A percentile compares a stretch with the other conserved stretches of the same genome.
phyloP scores from a whole-genome alignment of 331 rosid species.

The Malus hybrid region DNA sequence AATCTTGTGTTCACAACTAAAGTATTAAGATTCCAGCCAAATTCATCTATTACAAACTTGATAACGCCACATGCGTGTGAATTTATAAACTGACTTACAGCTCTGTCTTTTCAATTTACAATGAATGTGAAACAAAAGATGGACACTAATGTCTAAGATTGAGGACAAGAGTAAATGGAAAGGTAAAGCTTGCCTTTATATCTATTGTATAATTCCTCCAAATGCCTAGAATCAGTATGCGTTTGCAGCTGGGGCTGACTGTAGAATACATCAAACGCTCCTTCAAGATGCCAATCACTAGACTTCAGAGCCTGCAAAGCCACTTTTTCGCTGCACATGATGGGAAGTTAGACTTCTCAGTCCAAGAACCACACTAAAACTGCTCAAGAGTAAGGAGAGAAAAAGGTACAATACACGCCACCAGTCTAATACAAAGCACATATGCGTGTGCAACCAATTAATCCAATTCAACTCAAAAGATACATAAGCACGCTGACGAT shows the following conservation, averaged over 20 bases:
- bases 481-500: neutral
- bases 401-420: neutral
- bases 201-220: constrained; percentile 95
- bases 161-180: neutral
- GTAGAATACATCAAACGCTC: constrained; percentile 93
- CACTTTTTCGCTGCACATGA: constrained; percentile 65
- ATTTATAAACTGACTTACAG: neutral
- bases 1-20: neutral
- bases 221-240: constrained; percentile 73
- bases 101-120: neutral
- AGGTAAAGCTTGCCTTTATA: constrained; percentile 73
- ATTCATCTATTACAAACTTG: neutral
- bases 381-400: neutral
- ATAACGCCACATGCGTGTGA: neutral
- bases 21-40: neutral
- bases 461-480: neutral
- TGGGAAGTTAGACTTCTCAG: neutral
- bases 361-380: neutral
- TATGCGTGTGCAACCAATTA: neutral
- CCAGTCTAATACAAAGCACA: neutral
- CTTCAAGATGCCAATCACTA: constrained; percentile 97
- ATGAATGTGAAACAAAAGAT: neutral
- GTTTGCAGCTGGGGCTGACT: constrained; percentile 84
- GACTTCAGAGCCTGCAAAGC: constrained; percentile 83
- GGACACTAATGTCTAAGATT: neutral